Base-by-base conservation (phyloP, 1,284 basidiomycete genomes). In the Fomitopsis schrenkii region DNA sequence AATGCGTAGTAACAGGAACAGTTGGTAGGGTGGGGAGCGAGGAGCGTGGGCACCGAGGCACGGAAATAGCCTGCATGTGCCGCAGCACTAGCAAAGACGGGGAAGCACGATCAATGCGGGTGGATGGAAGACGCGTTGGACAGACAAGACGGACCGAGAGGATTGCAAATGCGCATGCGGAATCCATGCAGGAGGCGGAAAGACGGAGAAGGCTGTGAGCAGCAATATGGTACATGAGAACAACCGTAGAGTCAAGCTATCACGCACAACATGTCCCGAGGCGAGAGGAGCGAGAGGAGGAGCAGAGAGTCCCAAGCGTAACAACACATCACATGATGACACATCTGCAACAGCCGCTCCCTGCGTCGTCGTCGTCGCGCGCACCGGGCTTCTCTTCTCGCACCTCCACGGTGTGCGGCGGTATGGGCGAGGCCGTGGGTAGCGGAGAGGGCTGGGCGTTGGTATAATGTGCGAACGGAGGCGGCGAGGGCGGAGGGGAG, bases 401-500 rank as follows among this genome's bases (percentile, higher is more conserved):
- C 52, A 59, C 59, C 53, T 59, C 63, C 44, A 59, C 46, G 4
- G 63, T 57, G 14, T 60, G 66, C 14, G 62, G 59, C 42, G 66
- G 56, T 3, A 64, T 55, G 3, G 53, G 52, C 6, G n/a, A 22
- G 2, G 36, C 62, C 15, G 52, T 36, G n/a, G 52, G 62, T 8
- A 50, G 52, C 4, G 28, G 58, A 33, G 26, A 62, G 9, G 28
- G 35, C 14, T 64, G 59, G 6, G 63, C 50, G 30, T 61, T 71
- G 17, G 74, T 69, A 67, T 87, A 88, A 22, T 82, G 79, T 17
- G 86, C 72, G 65, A 89, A 89, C 7, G 88, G 88, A 46, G 79
- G 76, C 0, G 85, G 82, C 40, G 84, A 83, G 17, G 79, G 75
- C 22, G 79, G 77, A 30, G 76, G 74, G 42, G 67, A 66, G 36